These are phyloP conservation scores for Teunomyces tritomae DNA, from an alignment of 805 yeast species.

Conservation along the genomic window DNA sequence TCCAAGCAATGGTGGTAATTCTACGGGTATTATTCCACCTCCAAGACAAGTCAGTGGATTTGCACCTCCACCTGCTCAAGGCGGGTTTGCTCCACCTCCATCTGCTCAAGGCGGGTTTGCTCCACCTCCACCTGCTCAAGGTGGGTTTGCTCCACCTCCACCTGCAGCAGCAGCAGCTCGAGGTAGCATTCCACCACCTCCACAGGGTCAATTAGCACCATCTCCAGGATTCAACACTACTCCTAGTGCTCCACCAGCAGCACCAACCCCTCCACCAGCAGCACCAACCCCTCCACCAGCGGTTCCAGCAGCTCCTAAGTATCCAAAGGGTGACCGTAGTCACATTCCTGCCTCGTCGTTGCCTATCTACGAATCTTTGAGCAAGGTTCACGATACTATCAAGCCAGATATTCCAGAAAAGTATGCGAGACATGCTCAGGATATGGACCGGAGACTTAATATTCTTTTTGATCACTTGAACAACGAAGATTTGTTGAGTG, in stretches of 20 bases:
- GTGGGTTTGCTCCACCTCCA: constrained; percentile 17
- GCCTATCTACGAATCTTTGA: constrained; percentile 59
- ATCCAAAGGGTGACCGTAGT: constrained; percentile 65
- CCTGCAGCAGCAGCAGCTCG: constrained; percentile 17
- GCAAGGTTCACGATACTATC: constrained; percentile 54
- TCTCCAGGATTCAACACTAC: constrained; percentile 9
- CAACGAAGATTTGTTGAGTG: constrained; percentile 62
- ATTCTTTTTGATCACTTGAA: constrained; percentile 76
- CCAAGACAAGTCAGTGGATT: constrained; percentile 5
- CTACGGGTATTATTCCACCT: constrained; percentile 8
- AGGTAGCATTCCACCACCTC: neutral
- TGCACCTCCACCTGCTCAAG: constrained; percentile 9
- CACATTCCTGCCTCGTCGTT: constrained; percentile 59
- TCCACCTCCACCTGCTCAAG: constrained; percentile 25
- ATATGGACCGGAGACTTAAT: constrained; percentile 78
- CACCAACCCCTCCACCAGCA: constrained; percentile 21
- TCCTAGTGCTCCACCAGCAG: constrained; percentile 14
- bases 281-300: constrained; percentile 23
- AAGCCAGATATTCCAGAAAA: constrained; percentile 74
- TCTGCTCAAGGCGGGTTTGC: constrained; percentile 7
- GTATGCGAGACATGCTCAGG: constrained; percentile 68
- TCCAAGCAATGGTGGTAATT: neutral
- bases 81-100: constrained; percentile 10
- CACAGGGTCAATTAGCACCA: constrained; percentile 19
- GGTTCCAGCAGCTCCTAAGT: constrained; percentile 20